Percentiles rank a stretch among this genome's conserved stretches.
Conservation (phyloP, 1,284 basidiomycete genomes). For the Puccinia triticina region DNA sequence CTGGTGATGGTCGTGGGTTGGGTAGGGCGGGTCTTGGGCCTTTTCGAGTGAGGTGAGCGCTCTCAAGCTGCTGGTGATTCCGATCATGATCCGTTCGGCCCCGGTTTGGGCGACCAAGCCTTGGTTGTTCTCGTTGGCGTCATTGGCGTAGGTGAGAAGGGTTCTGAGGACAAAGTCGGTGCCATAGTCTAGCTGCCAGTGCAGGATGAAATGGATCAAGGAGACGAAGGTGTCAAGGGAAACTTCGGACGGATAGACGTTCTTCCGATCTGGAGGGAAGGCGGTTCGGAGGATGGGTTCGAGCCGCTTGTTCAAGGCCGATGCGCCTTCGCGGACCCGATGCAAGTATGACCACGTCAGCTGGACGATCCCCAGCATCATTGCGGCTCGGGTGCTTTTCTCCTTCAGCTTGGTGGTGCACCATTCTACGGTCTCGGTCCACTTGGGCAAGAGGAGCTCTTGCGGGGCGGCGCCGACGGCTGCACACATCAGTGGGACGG, state of each 20-base stretch:
- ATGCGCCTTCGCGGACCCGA: slow-evolving; percentile 81
- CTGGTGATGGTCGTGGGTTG: slow-evolving; percentile 25
- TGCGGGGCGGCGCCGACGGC: slow-evolving; percentile 84
- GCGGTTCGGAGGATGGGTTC: slow-evolving; percentile 76
- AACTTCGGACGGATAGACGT: slow-evolving; percentile 73
- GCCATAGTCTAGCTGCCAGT: slow-evolving; percentile 83
- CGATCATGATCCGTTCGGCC: slow-evolving; percentile 49
- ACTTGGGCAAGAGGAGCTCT: slow-evolving; percentile 80
- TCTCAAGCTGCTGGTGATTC: slow-evolving; percentile 46
- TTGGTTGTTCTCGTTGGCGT: slow-evolving; percentile 27
- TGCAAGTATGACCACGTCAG: slow-evolving; percentile 93
- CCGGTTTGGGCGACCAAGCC: slow-evolving; percentile 48
- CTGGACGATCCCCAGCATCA: slow-evolving; percentile 81
- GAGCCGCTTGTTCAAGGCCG: slow-evolving; percentile 75
- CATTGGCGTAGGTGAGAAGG: slow-evolving; percentile 37
- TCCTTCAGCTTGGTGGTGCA: slow-evolving; percentile 65
- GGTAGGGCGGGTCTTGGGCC: slow-evolving; percentile 46
- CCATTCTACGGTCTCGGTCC: slow-evolving; percentile 63
- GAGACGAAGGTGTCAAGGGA: slow-evolving; percentile 76
- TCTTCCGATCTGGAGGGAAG: slow-evolving; percentile 73
- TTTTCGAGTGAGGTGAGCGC: slow-evolving; percentile 49
- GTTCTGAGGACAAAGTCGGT: slow-evolving; percentile 70
- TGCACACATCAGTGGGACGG: slow-evolving; percentile 82
- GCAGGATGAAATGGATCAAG: slow-evolving; percentile 79
- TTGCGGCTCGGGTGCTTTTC: slow-evolving; percentile 71